Evolutionary conservation across 495 filamentous ascomycete species (phyloP), one percentile per base, ranked within the genome.

Genomic region (Arthonia radiata): DNA sequence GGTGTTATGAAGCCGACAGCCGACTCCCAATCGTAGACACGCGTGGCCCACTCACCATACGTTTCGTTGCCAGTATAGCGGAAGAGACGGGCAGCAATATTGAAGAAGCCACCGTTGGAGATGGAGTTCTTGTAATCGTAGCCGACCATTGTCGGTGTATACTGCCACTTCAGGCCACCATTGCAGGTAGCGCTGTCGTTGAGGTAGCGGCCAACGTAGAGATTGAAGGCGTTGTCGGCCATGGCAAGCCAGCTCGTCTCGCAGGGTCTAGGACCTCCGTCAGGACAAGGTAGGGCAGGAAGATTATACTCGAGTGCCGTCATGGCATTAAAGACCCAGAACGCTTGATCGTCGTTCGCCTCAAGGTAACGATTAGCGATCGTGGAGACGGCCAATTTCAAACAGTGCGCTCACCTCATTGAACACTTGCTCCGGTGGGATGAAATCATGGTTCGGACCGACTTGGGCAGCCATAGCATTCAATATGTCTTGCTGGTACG

Each of bases 71-170:
- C 50, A 4, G 73, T 81, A 40, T 75, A 79, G 15, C 63, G 52
- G 1, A 69, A 75, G 8, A 83, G 49, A 5, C 76, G 61, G 6
- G 75, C 61, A 8, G 61, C 66, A 5, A 83, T 47, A 35, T 76
- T 71, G 42, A 79, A 67, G 48, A 83, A 78, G 30, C 68, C 64
- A 3, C 70, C 73, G 33, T 74, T 73, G 3, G 72, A 72, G 31
- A 75, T 76, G 13, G 75, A 63, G 43, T 78, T 82, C 47, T 82
- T 73, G 53, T 83, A 82, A 28, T 68, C 57, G 31, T 74, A 86
- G 1, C 81, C 80, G 13, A 36, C 29, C 26, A 60, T 65, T 35
- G 86, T 81, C 31, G 59, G 71, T 1, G 62, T 59, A 43, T 72
- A 78, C 49, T 91, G 79, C 81, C 81, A 91, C 11, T 61, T 46